phyloP scores from a whole-genome alignment of 192 early-diverging fungal species.

The Paraglomus occultum region DNA sequence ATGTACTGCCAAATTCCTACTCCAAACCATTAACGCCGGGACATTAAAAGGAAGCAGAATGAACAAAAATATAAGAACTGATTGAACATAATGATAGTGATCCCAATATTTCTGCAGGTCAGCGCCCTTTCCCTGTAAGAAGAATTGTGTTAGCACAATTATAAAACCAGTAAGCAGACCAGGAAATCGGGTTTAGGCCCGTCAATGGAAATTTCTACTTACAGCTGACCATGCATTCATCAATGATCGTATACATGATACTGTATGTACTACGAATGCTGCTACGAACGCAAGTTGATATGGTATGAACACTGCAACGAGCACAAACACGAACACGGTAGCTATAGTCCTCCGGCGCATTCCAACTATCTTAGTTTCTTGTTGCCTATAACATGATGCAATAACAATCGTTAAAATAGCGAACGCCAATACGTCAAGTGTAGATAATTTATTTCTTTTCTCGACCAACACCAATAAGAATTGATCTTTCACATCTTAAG shows the following conservation, averaged over 20 bases:
- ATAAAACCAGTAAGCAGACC: too few relatives aligned
- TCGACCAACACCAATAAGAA: neutral
- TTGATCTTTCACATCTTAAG: conserved; percentile 27
- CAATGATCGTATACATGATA: conserved; percentile 47
- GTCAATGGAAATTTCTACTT: conserved; percentile 25
- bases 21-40: conserved; percentile 79
- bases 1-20: conserved; percentile 72
- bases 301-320: conserved; percentile 63
- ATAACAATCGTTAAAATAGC: neutral
- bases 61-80: conserved; percentile 67
- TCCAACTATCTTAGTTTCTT: conserved; percentile 36
- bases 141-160: too few relatives aligned
- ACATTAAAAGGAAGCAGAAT: conserved; percentile 69
- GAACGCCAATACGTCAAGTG: neutral
- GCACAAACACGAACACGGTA: conserved; percentile 42
- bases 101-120: conserved; percentile 40
- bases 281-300: conserved; percentile 78
- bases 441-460: neutral
- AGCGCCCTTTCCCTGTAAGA: conserved; percentile 12
- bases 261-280: conserved; percentile 57
- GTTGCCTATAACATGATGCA: conserved; percentile 14
- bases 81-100: conserved; percentile 65
- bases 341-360: conserved; percentile 47
- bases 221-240: conserved; percentile 32
- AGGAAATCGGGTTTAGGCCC: too few relatives aligned